Evolutionary conservation across 1,139 yeast genomes (phyloP), one percentile per base, ranked within the genome.

Genomic region (Scheffersomyces illinoinensis): DNA sequence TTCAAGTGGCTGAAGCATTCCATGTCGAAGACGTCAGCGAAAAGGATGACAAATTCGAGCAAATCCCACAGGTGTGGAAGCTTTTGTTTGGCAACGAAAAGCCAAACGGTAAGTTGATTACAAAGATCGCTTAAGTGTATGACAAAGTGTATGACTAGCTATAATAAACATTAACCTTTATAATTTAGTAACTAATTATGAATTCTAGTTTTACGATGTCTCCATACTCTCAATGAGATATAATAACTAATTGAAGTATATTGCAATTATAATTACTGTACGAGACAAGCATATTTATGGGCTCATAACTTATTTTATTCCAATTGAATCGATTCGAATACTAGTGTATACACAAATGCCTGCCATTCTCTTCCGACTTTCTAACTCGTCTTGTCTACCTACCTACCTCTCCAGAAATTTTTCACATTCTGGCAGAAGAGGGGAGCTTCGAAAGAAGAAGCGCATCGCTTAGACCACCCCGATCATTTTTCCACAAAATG

Each of bases 71-170:
- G 47, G 65, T 70, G 47, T 76, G 76, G 75, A 63, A 64, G 58
- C 64, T 60, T 56, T 71, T 78, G 62, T 78, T 76, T 61, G 65
- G 68, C 51, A 69, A 68, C 23, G 68, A 67, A 47, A 77, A 77
- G 71, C 72, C 73, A 50, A 63, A 62, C 56, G 82, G 82, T 53
- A 78, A 76, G 65, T 73, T 76, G 65, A 58, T 78, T 57, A 75
- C 80, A 58, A 75, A 76, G 61, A 54, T 76, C 53, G 73, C 72
- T 33, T 64, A 48, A 48, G 14, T 48, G 50, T 20, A 21, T 48
- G 24, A 21, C 12, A 19, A 6, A 2, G 19, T 33, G 17, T 33
- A 33, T 33, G 7, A 33, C 43, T 33, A 33, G 43, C 10, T 33
- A 33, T 33, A 33, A 33, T 33, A 12, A 33, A 33, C 43, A 33